Conservation (phyloP, 768 basidiomycete genomes). For the Polyporus arcularius region DNA sequence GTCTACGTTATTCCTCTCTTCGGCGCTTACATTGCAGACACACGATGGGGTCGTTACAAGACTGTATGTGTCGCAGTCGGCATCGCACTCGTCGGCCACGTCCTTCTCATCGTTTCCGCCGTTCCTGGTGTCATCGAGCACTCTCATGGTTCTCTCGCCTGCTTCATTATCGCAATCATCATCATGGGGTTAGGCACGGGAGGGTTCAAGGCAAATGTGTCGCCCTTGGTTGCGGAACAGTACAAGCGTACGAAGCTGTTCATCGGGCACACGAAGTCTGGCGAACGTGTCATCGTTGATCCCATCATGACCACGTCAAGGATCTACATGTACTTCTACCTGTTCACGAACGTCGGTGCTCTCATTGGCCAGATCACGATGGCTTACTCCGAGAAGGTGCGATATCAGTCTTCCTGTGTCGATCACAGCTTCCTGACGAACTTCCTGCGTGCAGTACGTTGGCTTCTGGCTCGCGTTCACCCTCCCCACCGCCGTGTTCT, state of each 20-base stretch:
- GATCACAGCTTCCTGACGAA: no score
- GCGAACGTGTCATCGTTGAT: slow-evolving; percentile 79
- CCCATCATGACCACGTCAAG: slow-evolving; percentile 66
- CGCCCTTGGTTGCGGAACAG: slow-evolving; percentile 79
- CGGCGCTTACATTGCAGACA: slow-evolving; percentile 75
- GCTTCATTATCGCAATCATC: slow-evolving; percentile 60
- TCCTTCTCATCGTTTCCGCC: slow-evolving; percentile 65
- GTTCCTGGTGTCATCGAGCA: slow-evolving; percentile 66
- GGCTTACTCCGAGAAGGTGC: slow-evolving; percentile 49
- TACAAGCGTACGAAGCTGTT: slow-evolving; percentile 57
- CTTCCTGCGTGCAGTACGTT: slow-evolving; percentile 27
- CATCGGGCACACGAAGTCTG: slow-evolving; percentile 47
- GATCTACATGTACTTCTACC: slow-evolving; percentile 78
- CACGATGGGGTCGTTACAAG: slow-evolving; percentile 72
- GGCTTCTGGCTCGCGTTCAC: slow-evolving; percentile 43
- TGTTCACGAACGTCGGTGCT: slow-evolving; percentile 75
- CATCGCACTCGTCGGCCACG: slow-evolving; percentile 63
- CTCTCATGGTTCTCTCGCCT: slow-evolving; percentile 44
- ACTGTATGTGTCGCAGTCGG: slow-evolving; percentile 63
- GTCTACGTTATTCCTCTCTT: slow-evolving; percentile 65
- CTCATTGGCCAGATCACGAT: slow-evolving; percentile 67
- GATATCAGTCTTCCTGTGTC: not conserved
- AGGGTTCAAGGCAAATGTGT: slow-evolving; percentile 77
- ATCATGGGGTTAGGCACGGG: slow-evolving; percentile 62
- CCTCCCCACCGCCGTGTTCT: slow-evolving; percentile 41